These are phyloP conservation scores for Ambrosia artemisiifolia DNA, from an alignment of 129 eudicot genomes.

Conservation along the genomic window DNA sequence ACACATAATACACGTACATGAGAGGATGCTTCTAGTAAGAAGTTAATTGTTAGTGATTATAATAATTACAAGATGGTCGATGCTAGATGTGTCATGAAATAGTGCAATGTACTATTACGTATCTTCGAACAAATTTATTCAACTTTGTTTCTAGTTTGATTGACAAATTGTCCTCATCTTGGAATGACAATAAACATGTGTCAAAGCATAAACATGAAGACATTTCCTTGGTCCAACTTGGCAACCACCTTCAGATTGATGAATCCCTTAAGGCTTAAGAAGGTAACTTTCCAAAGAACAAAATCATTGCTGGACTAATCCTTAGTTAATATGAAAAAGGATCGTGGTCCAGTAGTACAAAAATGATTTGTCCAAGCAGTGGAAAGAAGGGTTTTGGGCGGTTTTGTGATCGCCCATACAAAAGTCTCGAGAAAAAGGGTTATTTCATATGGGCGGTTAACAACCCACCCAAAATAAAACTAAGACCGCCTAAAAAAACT, in stretches of 20 bases:
- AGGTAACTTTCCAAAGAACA: not conserved
- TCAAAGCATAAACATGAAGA: too few species aligned
- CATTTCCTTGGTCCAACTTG: not conserved
- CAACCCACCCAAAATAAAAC: too few species aligned
- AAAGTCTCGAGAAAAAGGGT: too few species aligned
- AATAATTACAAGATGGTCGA: not conserved
- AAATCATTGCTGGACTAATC: not conserved
- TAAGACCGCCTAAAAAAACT: too few species aligned
- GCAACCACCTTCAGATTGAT: not conserved
- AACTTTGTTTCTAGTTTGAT: not conserved
- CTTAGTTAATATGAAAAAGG: not conserved
- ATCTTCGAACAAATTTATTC: not conserved
- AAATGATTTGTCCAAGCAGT: too few species aligned
- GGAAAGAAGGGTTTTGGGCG: too few species aligned
- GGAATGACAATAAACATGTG: not conserved
- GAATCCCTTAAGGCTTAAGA: not conserved
- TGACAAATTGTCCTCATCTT: not conserved
- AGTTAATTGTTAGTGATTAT: too few species aligned
- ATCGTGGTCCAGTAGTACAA: too few species aligned
- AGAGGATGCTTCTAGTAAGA: not conserved
- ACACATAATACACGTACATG: not conserved
- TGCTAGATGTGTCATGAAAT: not conserved
- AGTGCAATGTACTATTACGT: not conserved
- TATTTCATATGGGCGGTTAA: too few species aligned
- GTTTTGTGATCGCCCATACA: too few species aligned